Conservation (phyloP, 345 rosid genomes). For the Stellera chamaejasme region DNA sequence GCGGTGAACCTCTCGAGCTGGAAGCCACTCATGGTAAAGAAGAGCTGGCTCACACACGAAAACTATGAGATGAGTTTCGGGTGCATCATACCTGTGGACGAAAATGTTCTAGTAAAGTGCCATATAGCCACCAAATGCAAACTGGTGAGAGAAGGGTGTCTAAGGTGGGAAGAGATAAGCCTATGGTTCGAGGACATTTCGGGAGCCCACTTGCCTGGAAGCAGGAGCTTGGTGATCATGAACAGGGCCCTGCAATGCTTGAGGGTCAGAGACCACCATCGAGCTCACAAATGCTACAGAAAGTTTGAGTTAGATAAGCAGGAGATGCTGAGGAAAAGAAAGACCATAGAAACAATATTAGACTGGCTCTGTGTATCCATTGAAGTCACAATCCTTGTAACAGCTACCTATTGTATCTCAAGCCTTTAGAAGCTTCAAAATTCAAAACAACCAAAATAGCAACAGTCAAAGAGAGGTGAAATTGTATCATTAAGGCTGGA, state of each 20-base stretch:
- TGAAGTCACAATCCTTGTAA: constrained; percentile 12
- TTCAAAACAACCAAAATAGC: neutral
- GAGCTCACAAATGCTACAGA: constrained; percentile 9
- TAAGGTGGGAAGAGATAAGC: constrained; percentile 17
- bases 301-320: constrained; percentile 17
- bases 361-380: constrained; percentile 13
- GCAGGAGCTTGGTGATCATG: constrained; percentile 19
- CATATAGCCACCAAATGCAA: constrained; percentile 17
- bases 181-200: constrained; percentile 23
- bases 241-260: constrained; percentile 21
- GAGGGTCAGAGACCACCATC: constrained; percentile 7
- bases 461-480: constrained; percentile 1
- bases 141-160: constrained; percentile 1
- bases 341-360: constrained; percentile 15
- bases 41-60: constrained; percentile 14
- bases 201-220: constrained; percentile 12
- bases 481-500: too few species aligned
- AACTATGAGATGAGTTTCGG: constrained; percentile 20
- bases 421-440: neutral
- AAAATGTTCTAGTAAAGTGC: constrained; percentile 17
- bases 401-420: constrained; percentile 2
- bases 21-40: constrained; percentile 23
- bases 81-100: constrained; percentile 22
- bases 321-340: constrained; percentile 8
- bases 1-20: constrained; percentile 26